These are phyloP conservation scores for Flaveria linearis DNA, from an alignment of 129 eudicot species.

Conservation along the genomic window DNA sequence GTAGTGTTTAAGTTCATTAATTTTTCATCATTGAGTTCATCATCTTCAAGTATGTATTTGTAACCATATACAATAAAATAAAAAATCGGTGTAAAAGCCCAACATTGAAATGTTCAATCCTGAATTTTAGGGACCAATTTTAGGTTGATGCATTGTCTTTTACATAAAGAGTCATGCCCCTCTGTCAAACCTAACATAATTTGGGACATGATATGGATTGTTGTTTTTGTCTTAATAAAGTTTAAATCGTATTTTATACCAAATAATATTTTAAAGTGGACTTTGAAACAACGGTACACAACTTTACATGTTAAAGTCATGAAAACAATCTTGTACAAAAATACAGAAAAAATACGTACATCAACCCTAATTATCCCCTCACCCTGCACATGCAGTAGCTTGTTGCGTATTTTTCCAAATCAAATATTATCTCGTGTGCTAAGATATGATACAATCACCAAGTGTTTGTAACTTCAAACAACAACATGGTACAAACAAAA, in stretches of 20 bases:
- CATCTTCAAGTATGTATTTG: neutral
- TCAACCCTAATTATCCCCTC: no score
- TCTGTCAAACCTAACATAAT: conserved; percentile 39
- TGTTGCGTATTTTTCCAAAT: neutral
- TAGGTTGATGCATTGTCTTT: conserved; percentile 38
- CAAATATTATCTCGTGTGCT: neutral
- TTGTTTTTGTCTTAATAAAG: conserved; percentile 23
- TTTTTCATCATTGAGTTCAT: no score
- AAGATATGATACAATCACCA: neutral
- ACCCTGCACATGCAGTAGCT: no score
- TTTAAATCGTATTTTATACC: neutral
- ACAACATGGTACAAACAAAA: conserved; percentile 21
- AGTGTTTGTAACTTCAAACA: conserved; percentile 20
- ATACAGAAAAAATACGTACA: no score
- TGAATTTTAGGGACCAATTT: conserved; percentile 26
- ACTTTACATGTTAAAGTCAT: no score
- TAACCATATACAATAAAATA: neutral
- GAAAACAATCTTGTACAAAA: no score
- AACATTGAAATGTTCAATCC: conserved; percentile 29
- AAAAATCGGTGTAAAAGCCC: conserved; percentile 15
- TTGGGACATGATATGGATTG: conserved; percentile 33
- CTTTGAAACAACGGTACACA: no score
- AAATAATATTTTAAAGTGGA: neutral
- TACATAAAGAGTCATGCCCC: conserved; percentile 29
- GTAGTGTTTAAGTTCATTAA: no score